These are phyloP conservation scores for Pouteria glomerata DNA, from an alignment of 148 eudicot genomes.

Conservation along the genomic window DNA sequence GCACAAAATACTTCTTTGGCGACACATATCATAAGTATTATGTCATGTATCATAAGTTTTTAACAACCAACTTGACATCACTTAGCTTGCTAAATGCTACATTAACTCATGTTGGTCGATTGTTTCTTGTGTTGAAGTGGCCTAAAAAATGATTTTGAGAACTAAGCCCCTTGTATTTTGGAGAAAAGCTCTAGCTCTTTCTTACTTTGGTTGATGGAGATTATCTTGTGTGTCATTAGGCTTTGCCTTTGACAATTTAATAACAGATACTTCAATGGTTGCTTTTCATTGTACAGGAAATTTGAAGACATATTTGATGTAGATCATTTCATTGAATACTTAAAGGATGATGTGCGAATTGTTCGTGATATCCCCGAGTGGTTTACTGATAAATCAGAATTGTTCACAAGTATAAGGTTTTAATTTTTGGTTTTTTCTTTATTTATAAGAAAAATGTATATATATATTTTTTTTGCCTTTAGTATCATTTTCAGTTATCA, in stretches of 20 bases:
- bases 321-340: slow-evolving; percentile 95
- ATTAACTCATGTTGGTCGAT: background rate
- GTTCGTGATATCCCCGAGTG: slow-evolving; percentile 97
- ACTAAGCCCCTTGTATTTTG: background rate
- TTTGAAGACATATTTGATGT: slow-evolving; percentile 98
- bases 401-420: slow-evolving; percentile 88
- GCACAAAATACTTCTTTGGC: no score
- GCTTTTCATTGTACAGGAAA: slow-evolving; percentile 49
- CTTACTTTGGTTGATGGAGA: background rate
- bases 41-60: no score
- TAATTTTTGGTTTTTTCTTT: background rate
- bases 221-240: background rate
- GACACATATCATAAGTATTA: no score
- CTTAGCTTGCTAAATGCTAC: background rate
- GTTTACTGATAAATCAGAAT: slow-evolving; percentile 88
- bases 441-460: background rate
- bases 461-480: background rate
- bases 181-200: background rate
- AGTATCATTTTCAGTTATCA: background rate
- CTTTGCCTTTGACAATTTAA: background rate
- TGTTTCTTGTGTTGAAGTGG: background rate
- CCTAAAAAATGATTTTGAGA: background rate
- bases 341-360: slow-evolving; percentile 89
- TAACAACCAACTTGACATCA: no score
- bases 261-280: background rate